Conservation (phyloP, 2,329 filamentous ascomycete genomes). For the Aspergillus persii region DNA sequence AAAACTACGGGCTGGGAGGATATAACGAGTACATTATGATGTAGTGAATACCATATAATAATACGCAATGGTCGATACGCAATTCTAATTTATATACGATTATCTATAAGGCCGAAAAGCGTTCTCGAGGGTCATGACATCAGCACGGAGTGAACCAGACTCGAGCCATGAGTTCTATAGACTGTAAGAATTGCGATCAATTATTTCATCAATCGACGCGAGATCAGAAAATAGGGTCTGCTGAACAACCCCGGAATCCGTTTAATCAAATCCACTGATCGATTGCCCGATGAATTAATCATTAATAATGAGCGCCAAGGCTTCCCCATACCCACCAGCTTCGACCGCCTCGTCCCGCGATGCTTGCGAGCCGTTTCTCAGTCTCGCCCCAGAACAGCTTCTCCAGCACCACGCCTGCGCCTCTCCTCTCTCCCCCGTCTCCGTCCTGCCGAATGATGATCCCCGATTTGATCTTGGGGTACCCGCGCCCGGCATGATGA, state of each 20-base stretch:
- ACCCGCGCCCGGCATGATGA: constrained; percentile 42
- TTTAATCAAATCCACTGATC: too few relatives aligned
- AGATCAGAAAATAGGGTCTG: not conserved
- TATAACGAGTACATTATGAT: not conserved
- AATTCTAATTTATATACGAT: too few relatives aligned
- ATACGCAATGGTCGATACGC: not conserved
- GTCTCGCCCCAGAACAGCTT: constrained; percentile 6
- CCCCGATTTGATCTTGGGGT: constrained; percentile 31
- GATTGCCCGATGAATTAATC: too few relatives aligned
- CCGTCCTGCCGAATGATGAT: constrained; percentile 32
- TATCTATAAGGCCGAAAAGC: too few relatives aligned
- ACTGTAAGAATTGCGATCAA: not conserved
- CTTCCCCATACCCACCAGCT: constrained; percentile 29
- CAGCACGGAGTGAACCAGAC: not conserved
- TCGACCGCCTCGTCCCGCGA: constrained; percentile 14
- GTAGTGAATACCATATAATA: not conserved
- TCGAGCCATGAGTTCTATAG: too few relatives aligned
- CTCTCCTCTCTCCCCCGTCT: constrained; percentile 3
- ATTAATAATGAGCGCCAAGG: constrained; percentile 21
- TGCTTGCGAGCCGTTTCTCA: constrained; percentile 2
- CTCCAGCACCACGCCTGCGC: constrained; percentile 3
- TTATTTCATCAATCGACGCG: not conserved
- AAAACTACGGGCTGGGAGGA: too few relatives aligned
- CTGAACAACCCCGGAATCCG: not conserved
- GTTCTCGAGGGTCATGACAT: not conserved